These are phyloP conservation scores for Phytomonas francai DNA, from an alignment of 208 protist genomes.

Conservation along the genomic window DNA sequence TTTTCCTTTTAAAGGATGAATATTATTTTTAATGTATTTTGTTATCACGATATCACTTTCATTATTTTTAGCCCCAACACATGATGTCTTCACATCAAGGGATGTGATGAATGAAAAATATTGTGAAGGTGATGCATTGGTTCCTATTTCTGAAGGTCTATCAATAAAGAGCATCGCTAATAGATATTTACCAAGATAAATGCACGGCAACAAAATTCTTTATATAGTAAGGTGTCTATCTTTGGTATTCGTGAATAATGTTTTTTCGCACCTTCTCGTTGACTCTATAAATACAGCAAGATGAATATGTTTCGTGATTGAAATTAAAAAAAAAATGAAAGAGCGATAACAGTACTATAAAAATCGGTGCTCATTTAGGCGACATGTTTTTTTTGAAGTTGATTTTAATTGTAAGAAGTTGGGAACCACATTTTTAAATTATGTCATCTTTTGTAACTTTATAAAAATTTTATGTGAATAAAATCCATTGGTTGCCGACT, in stretches of 20 bases:
- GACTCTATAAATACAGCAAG: background rate
- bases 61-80: background rate
- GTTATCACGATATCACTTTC: background rate
- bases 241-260: background rate
- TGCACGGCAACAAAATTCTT: background rate
- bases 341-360: conserved; percentile 8
- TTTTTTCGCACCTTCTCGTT: conserved; percentile 11
- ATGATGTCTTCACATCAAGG: background rate
- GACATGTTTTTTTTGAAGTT: background rate
- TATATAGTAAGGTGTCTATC: background rate
- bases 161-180: background rate
- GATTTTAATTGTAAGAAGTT: background rate
- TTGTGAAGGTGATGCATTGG: background rate
- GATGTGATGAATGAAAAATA: background rate
- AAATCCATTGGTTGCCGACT: background rate
- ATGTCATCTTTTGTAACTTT: background rate
- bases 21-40: background rate
- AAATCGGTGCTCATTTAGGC: conserved; percentile 2
- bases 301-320: background rate
- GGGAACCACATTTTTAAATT: background rate
- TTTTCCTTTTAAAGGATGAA: conserved; percentile 1
- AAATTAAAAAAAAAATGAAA: conserved; percentile 13
- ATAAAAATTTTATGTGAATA: conserved; percentile 8
- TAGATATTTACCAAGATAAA: background rate
- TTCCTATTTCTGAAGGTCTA: background rate